Conservation (phyloP, 2,329 filamentous ascomycete genomes). For the Cercospora zeina region DNA sequence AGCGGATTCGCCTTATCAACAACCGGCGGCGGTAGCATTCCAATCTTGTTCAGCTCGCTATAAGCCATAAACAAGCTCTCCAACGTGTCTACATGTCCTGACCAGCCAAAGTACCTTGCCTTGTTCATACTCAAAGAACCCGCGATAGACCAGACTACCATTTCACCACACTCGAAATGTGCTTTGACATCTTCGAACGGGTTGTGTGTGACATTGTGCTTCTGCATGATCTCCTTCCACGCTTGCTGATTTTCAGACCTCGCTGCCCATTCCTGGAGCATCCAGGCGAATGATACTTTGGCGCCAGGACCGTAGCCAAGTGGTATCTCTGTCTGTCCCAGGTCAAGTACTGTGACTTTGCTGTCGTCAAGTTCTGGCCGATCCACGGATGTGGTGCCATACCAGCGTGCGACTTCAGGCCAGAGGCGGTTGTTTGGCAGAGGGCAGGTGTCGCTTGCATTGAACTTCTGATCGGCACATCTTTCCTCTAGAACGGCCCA, state of each 20-base stretch:
- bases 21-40: conserved; percentile 47
- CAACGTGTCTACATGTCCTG: conserved; percentile 50
- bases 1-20: conserved; percentile 33
- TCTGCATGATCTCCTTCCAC: conserved; percentile 49
- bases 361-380: conserved; percentile 34
- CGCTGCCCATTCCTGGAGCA: conserved; percentile 51
- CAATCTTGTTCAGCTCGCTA: conserved; percentile 45
- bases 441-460: conserved; percentile 49
- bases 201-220: conserved; percentile 46
- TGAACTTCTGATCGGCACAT: conserved; percentile 48
- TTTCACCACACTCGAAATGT: conserved; percentile 52
- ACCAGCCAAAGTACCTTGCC: conserved; percentile 50
- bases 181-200: conserved; percentile 49
- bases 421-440: conserved; percentile 54
- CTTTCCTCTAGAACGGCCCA: conserved; percentile 51
- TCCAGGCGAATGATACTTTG: conserved; percentile 45
- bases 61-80: conserved; percentile 49
- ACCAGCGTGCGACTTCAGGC: conserved; percentile 49
- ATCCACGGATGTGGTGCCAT: conserved; percentile 35
- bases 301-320: conserved; percentile 49
- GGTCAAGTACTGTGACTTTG: conserved; percentile 32
- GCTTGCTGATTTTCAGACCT: conserved; percentile 47
- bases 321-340: conserved; percentile 27
- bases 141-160: conserved; percentile 40
- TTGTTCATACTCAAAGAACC: conserved; percentile 47